A percentile compares a stretch with the other conserved stretches of the same genome.
phyloP scores from a whole-genome alignment of 2,329 filamentous ascomycete species.

The Exophiala mesophila region DNA sequence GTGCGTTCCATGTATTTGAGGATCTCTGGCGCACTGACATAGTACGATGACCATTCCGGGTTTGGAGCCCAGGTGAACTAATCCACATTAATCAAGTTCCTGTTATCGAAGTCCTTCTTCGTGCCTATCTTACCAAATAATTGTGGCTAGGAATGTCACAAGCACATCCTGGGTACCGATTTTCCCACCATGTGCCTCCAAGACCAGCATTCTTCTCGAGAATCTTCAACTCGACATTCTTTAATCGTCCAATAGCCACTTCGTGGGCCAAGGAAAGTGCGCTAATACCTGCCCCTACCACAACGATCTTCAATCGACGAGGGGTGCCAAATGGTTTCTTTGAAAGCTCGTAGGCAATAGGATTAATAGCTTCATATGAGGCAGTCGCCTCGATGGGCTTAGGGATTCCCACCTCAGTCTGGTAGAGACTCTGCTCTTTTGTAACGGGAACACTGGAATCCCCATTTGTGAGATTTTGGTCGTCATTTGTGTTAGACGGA shows the following conservation, averaged over 20 bases:
- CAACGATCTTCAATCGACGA: conserved; percentile 17
- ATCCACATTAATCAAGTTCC: too few relatives aligned
- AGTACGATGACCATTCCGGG: conserved; percentile 23
- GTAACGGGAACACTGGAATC: too few relatives aligned
- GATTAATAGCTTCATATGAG: neutral
- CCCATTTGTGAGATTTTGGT: too few relatives aligned
- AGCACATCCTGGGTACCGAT: conserved; percentile 12
- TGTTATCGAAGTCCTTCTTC: too few relatives aligned
- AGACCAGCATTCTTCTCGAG: conserved; percentile 39
- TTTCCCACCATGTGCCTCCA: conserved; percentile 35
- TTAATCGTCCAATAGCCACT: conserved; percentile 25
- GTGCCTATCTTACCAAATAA: neutral
- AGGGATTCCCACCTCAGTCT: too few relatives aligned
- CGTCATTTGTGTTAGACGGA: too few relatives aligned
- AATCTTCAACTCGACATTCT: conserved; percentile 33
- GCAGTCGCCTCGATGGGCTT: neutral
- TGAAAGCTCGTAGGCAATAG: conserved; percentile 2
- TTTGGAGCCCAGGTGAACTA: conserved; percentile 35
- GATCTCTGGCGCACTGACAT: conserved; percentile 27
- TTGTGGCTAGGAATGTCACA: conserved; percentile 4
- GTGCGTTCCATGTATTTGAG: conserved; percentile 27
- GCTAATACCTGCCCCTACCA: conserved; percentile 14
- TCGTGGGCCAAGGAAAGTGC: conserved; percentile 14
- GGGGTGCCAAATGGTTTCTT: neutral
- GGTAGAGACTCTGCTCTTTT: too few relatives aligned